Conservation (phyloP, 139 green algal genomes). For the Chlorella sp. region DNA sequence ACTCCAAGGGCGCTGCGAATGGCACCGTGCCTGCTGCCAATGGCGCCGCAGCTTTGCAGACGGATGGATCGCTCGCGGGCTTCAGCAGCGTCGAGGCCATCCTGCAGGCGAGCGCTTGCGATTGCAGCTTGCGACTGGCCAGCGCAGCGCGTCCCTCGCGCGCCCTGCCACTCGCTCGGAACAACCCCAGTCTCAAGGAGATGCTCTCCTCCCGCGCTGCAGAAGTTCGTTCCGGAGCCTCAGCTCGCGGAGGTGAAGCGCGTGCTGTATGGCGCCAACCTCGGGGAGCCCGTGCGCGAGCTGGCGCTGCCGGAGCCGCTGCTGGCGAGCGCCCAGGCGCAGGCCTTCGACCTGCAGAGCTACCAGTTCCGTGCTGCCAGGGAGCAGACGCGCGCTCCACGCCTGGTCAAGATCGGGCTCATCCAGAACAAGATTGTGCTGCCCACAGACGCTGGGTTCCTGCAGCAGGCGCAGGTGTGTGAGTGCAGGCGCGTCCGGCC, state of each 20-base stretch:
- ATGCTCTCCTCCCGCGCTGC: not conserved
- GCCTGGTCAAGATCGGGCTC: slow-evolving; percentile 74
- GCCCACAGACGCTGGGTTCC: slow-evolving; percentile 51
- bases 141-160: too few species aligned
- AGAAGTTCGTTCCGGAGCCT: not conserved
- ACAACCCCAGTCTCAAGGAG: not conserved
- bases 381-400: slow-evolving; percentile 75
- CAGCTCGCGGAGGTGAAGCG: slow-evolving; percentile 61
- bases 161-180: not conserved
- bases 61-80: not conserved
- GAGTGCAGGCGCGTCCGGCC: not conserved
- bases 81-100: not conserved
- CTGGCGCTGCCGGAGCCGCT: not conserved
- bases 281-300: not conserved
- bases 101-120: not conserved
- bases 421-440: slow-evolving; percentile 80
- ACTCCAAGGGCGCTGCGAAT: not conserved
- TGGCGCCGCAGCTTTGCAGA: too few species aligned
- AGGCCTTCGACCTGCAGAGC: slow-evolving; percentile 60
- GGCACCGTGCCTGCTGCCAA: too few species aligned
- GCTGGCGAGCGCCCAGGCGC: not conserved
- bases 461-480: slow-evolving; percentile 4
- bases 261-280: slow-evolving; percentile 53
- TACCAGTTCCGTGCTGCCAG: slow-evolving; percentile 68
- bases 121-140: too few species aligned